Evolutionary conservation across 805 yeast genomes (phyloP).

Genomic region (Saccharomycopsis malanga): DNA sequence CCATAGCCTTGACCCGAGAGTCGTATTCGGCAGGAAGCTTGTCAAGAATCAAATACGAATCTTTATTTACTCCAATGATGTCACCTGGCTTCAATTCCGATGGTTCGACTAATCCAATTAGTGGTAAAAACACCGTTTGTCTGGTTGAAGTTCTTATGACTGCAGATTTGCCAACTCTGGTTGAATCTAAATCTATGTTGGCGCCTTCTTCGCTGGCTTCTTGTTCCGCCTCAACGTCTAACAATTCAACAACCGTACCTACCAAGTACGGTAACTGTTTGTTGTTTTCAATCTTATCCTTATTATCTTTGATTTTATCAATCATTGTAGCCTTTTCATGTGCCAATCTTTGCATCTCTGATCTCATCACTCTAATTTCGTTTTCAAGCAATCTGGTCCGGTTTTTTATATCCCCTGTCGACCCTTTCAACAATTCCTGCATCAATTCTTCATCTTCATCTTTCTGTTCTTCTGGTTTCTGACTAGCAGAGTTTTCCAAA

Average conservation of each 20-base stretch:
- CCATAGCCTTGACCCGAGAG: slow-evolving; percentile 97
- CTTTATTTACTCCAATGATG: slow-evolving; percentile 95
- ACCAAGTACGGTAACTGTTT: slow-evolving; percentile 93
- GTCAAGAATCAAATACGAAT: slow-evolving; percentile 86
- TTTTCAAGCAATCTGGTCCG: slow-evolving; percentile 86
- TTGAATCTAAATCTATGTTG: slow-evolving; percentile 84
- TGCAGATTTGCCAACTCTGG: slow-evolving; percentile 93
- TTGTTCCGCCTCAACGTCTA: slow-evolving; percentile 80
- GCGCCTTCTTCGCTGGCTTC: slow-evolving; percentile 90
- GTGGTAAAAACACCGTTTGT: slow-evolving; percentile 93
- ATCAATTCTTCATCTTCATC: slow-evolving; percentile 56
- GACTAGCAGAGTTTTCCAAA: slow-evolving; percentile 29
- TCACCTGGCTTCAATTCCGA: slow-evolving; percentile 93
- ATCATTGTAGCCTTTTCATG: slow-evolving; percentile 92
- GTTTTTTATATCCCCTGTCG: slow-evolving; percentile 77
- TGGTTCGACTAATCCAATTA: slow-evolving; percentile 93
- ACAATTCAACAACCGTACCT: slow-evolving; percentile 91
- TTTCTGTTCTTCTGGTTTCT: slow-evolving; percentile 24
- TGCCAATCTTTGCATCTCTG: slow-evolving; percentile 81
- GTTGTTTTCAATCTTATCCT: slow-evolving; percentile 91
- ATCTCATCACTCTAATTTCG: slow-evolving; percentile 89
- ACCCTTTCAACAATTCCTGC: slow-evolving; percentile 68
- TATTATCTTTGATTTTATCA: slow-evolving; percentile 91
- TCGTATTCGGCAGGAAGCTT: slow-evolving; percentile 96
- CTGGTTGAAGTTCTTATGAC: slow-evolving; percentile 96